Evolutionary conservation across 495 filamentous ascomycete genomes (phyloP), one percentile per base, ranked within the genome.

Genomic region (Hamigera avellanea): DNA sequence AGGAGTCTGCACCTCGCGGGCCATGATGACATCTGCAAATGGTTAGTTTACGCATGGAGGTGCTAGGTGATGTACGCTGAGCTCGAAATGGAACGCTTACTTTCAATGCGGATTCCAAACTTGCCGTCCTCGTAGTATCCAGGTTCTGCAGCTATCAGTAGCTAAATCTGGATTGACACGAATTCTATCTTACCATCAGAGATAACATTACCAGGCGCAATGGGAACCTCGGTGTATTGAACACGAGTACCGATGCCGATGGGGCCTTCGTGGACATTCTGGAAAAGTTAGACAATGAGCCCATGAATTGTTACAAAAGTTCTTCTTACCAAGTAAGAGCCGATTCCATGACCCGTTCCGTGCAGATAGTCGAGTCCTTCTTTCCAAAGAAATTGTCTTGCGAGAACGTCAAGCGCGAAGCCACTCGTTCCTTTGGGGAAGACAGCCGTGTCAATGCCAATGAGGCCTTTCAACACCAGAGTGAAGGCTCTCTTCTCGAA

Each of bases 61-160:
- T 30, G 14, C 27, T 25, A n/a, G 43, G 16, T 10, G 14, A n/a
- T 26, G 14, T 12, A 18, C 13, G n/a, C 16, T n/a, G 3, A 7
- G 4, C 6, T 21, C 28, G 7, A 15, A 9, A 6, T 18, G 36
- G 21, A 36, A 44, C 17, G 46, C 69, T 51, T 67, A 70, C 84
- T 96, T 62, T 99, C 93, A 49, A 95, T 96, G 19, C 93, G 83
- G 49, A 99, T 93, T n/a, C 93, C 93, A 51, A 93, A 99, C 8
- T 79, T 78, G 31, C 87, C 93, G 49, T 99, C 93, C 60, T 96
- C 93, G 61, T 99, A 99, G 63, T 87, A 99, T 19, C 93, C 93
- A 10, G 91, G 93, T 55, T 99, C 88, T 74, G 41, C n/a, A 33
- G 8, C 8, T 15, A 31, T 52, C 19, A 59, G 45, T 26, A 34